These are phyloP conservation scores for Isabelozyma heimii DNA, from an alignment of 805 yeast genomes.

Conservation along the genomic window DNA sequence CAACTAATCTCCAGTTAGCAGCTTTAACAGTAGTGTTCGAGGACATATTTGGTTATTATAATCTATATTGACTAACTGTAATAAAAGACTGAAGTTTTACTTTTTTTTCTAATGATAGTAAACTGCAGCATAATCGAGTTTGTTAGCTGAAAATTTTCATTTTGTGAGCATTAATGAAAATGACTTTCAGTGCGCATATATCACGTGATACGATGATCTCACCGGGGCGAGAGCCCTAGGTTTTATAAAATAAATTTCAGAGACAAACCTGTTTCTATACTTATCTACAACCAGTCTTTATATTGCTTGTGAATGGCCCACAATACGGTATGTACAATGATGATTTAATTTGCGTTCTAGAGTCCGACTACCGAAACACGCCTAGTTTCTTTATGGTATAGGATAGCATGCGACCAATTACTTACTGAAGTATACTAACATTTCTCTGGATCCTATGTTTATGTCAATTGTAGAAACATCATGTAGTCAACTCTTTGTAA, in stretches of 20 bases:
- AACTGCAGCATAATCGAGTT: background rate
- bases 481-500: too few relatives aligned
- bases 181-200: background rate
- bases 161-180: background rate
- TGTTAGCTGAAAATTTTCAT: background rate
- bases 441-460: too few relatives aligned
- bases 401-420: slow-evolving; percentile 40
- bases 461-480: too few relatives aligned
- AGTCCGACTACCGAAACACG: slow-evolving; percentile 37
- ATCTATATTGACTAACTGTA: slow-evolving; percentile 4
- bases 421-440: slow-evolving; percentile 8
- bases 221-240: background rate
- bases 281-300: too few relatives aligned
- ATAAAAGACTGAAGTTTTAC: background rate
- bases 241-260: too few relatives aligned
- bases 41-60: slow-evolving; percentile 21
- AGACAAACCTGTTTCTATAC: too few relatives aligned
- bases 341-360: slow-evolving; percentile 51
- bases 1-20: slow-evolving; percentile 98
- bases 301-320: background rate
- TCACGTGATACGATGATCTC: background rate
- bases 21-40: slow-evolving; percentile 74
- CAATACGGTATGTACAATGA: slow-evolving; percentile 19
- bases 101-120: slow-evolving; percentile 1
- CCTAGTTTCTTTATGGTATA: slow-evolving; percentile 43